Base-by-base conservation (phyloP, 495 filamentous ascomycete genomes). In the Tuber brumale region DNA sequence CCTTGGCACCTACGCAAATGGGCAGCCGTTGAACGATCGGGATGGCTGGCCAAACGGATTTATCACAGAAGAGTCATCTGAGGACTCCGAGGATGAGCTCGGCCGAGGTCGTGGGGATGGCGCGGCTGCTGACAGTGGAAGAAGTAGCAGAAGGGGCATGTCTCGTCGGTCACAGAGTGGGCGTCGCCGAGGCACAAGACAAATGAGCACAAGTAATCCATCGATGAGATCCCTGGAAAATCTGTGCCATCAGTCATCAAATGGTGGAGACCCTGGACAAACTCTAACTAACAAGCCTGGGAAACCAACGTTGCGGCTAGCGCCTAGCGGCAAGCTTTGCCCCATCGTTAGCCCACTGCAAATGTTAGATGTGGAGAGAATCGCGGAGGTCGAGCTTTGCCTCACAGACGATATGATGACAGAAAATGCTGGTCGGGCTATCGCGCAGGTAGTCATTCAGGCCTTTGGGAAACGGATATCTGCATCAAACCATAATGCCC, bases 361-460 rank as follows among this genome's bases (percentile, higher is more conserved):
- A 81, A 94, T 96, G 86, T 88, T 95, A 45, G 94, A 95, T 76
- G 88, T 97, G 39, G 95, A 99, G 84, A 93, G 94, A 78, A 90
- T 94, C 72, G 93, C 94, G 0, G 89, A 92, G 61, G 88, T 90
- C 39, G 93, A 97, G 76, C 89, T 95, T 76, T 93, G 93, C 7
- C 85, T 99, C 69, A 92, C 91, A 0, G 92, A 95, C 81, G 92
- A 95, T 72, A 91, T 97, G 81, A 92, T 97, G 84, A 91, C 93
- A 0, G 95, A 97, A 82, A 97, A 95, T 82, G 92, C 94, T 0
- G 94, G 92, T 16, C 89, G 94, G 31, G 91, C 93, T 69, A 93
- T 99, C 79, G 93, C 93, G 1, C 91, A 96, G 81, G 91, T 93
- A 42, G 91, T 92, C 5, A 88, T 97, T 76, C 86, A 85, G 18